Evolutionary conservation across 2,329 filamentous ascomycete species (phyloP).

Genomic region (Fusarium falciforme): DNA sequence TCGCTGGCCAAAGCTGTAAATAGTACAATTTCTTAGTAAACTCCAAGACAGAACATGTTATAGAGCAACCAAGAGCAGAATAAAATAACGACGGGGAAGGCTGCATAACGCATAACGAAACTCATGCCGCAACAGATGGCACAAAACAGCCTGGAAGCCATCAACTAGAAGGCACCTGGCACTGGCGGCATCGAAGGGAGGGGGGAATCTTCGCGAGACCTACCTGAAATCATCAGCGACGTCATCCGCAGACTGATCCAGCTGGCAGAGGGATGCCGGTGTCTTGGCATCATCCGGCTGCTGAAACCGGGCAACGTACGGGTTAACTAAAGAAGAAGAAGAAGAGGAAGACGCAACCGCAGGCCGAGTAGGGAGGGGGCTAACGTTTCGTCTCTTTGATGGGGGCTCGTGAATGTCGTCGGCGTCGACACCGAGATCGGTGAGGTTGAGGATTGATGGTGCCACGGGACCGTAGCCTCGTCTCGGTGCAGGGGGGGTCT

Average conservation of each 20-base stretch:
- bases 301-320: conserved; percentile 47
- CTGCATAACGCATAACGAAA: neutral
- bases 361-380: neutral
- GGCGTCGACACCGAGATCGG: conserved; percentile 15
- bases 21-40: conserved; percentile 14
- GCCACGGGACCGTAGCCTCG: conserved; percentile 37
- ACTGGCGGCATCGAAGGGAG: conserved; percentile 5
- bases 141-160: neutral
- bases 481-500: neutral
- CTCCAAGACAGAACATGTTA: neutral
- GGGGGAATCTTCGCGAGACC: conserved; percentile 23
- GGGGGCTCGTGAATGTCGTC: conserved; percentile 1
- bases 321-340: conserved; percentile 39
- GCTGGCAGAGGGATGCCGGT: conserved; percentile 44
- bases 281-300: conserved; percentile 48
- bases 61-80: neutral
- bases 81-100: neutral
- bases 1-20: conserved; percentile 48
- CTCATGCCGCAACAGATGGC: neutral
- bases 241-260: conserved; percentile 39
- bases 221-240: conserved; percentile 49
- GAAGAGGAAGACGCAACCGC: conserved; percentile 13
- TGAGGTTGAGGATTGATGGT: conserved; percentile 33
- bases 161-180: conserved; percentile 17
- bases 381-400: neutral